phyloP scores from a whole-genome alignment of 2,329 filamentous ascomycete species.

The Onygena corvina region DNA sequence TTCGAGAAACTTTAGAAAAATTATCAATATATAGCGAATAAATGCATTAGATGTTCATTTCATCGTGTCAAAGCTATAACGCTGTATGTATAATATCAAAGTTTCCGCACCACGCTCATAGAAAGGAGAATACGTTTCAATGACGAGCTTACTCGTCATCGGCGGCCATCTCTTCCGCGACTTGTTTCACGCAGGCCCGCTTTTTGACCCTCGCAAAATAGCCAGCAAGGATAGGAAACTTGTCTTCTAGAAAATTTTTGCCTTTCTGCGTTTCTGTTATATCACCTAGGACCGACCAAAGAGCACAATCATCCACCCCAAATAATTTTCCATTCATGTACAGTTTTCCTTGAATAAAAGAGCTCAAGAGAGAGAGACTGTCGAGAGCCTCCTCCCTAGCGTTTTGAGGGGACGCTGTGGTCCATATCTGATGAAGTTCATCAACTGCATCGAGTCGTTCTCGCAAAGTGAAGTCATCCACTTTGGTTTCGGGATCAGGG shows the following conservation, averaged over 20 bases:
- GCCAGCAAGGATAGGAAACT: slow-evolving; percentile 24
- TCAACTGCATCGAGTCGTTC: slow-evolving; percentile 17
- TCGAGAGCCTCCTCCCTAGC: background rate
- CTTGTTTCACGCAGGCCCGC: slow-evolving; percentile 27
- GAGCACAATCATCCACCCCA: slow-evolving; percentile 33
- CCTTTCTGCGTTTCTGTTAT: slow-evolving; percentile 20
- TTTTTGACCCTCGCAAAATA: slow-evolving; percentile 32
- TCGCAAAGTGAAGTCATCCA: slow-evolving; percentile 22
- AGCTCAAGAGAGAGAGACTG: slow-evolving; percentile 7
- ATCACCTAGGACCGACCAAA: slow-evolving; percentile 34
- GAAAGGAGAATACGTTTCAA: background rate
- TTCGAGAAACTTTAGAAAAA: slow-evolving; percentile 59
- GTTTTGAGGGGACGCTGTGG: background rate
- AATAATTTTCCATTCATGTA: slow-evolving; percentile 29
- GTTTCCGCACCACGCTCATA: too few relatives aligned
- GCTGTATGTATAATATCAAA: background rate
- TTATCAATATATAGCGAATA: background rate
- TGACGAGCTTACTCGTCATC: background rate
- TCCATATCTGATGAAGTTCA: slow-evolving; percentile 6
- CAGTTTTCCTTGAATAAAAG: slow-evolving; percentile 21
- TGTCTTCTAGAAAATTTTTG: slow-evolving; percentile 15
- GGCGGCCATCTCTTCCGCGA: slow-evolving; percentile 21
- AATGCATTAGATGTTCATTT: background rate
- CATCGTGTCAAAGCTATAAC: background rate
- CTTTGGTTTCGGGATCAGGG: slow-evolving; percentile 14